These are phyloP conservation scores for Zymoseptoria pseudotritici DNA, from an alignment of 2,329 filamentous ascomycete genomes.

Conservation along the genomic window DNA sequence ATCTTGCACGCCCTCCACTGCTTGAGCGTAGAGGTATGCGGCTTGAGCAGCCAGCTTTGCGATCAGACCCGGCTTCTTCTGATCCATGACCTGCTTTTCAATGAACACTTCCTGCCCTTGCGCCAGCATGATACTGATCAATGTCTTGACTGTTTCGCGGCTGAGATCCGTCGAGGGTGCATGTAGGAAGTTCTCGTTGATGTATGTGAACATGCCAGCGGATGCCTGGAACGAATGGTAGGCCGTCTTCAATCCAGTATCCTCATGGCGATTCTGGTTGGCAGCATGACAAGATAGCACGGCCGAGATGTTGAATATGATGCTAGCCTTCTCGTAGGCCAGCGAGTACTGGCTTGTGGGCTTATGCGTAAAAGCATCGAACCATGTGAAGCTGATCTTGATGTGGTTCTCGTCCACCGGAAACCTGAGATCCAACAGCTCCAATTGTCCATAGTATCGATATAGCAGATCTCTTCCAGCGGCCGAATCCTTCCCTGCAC, in stretches of 20 bases:
- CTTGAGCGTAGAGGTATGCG: conserved; percentile 78
- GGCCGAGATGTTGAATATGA: conserved; percentile 98
- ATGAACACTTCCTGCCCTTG: conserved; percentile 96
- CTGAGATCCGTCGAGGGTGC: conserved; percentile 94
- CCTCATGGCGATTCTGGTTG: conserved; percentile 83
- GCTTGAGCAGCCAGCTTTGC: conserved; percentile 92
- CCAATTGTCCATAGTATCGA: conserved; percentile 94
- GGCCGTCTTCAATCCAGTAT: conserved; percentile 86
- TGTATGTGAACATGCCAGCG: conserved; percentile 99
- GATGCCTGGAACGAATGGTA: conserved; percentile 98
- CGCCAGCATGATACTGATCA: conserved; percentile 88
- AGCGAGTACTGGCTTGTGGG: conserved; percentile 94
- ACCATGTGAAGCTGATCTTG: conserved; percentile 99
- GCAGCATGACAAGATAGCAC: conserved; percentile 94
- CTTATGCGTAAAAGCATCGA: conserved; percentile 98
- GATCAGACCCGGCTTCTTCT: conserved; percentile 84
- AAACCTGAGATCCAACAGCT: conserved; percentile 87
- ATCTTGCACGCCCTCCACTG: conserved; percentile 82
- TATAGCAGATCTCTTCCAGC: conserved; percentile 90
- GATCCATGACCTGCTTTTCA: conserved; percentile 88
- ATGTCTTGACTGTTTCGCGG: conserved; percentile 86
- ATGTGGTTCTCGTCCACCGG: conserved; percentile 98
- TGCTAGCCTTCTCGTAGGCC: conserved; percentile 96
- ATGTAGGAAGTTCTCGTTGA: conserved; percentile 98
- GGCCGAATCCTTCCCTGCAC: conserved; percentile 92